Percentiles rank a stretch among this genome's conserved stretches.
Conservation (phyloP, 345 rosid genomes). For the Gossypium arboreum region DNA sequence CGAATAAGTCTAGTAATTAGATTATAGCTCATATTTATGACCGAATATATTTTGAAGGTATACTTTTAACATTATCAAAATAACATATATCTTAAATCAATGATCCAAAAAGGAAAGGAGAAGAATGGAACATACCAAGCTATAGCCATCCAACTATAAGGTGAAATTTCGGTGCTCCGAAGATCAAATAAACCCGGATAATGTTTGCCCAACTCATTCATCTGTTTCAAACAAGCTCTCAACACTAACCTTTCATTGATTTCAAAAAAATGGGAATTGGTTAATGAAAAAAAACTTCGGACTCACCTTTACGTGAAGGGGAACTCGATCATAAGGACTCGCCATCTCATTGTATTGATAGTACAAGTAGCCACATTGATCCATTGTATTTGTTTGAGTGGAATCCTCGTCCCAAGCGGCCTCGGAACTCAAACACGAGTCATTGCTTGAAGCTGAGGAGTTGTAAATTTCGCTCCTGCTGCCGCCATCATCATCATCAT, state of each 20-base stretch:
- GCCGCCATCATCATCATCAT: too few relatives aligned
- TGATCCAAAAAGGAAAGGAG: too few relatives aligned
- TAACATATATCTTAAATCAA: too few relatives aligned
- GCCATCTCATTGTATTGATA: slow-evolving; percentile 30
- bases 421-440: neutral
- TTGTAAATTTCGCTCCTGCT: neutral
- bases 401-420: neutral
- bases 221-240: slow-evolving; percentile 15
- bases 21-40: too few relatives aligned
- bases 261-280: neutral
- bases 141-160: slow-evolving; percentile 37
- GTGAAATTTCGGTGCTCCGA: slow-evolving; percentile 28
- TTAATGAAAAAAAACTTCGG: neutral
- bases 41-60: too few relatives aligned
- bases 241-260: too few relatives aligned
- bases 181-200: slow-evolving; percentile 24
- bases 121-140: slow-evolving; percentile 32
- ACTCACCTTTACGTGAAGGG: slow-evolving; percentile 24
- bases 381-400: neutral
- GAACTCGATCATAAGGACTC: slow-evolving; percentile 25
- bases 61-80: too few relatives aligned
- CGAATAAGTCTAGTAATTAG: too few relatives aligned
- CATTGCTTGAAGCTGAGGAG: slow-evolving; percentile 1
- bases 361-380: slow-evolving; percentile 20
- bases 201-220: slow-evolving; percentile 22